A percentile compares a stretch with the other conserved stretches of the same genome.
Evolutionary conservation across 192 early-diverging fungal genomes (phyloP).

Genomic region (Entomortierella parvispora): DNA sequence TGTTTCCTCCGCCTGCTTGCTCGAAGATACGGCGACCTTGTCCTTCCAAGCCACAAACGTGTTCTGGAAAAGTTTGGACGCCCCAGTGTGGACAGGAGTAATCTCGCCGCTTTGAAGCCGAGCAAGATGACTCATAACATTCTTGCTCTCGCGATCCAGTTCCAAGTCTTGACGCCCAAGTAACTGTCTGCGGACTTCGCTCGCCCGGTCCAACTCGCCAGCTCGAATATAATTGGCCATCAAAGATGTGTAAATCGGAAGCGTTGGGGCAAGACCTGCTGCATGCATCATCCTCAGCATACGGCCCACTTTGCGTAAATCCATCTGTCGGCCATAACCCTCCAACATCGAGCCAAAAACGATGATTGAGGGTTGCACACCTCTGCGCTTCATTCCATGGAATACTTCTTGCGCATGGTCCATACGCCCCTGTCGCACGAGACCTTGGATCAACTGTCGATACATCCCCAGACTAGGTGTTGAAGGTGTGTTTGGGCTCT

Average conservation of each 20-base stretch:
- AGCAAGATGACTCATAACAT: conserved; percentile 23
- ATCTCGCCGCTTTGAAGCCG: conserved; percentile 3
- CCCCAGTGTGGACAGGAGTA: not conserved
- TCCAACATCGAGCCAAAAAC: conserved; percentile 30
- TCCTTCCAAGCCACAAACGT: not conserved
- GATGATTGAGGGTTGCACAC: conserved; percentile 6
- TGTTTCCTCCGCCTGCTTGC: not conserved
- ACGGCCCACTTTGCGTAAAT: conserved; percentile 17
- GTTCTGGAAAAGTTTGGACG: not conserved
- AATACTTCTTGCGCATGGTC: conserved; percentile 42
- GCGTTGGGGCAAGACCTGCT: conserved; percentile 12
- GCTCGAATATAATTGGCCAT: conserved; percentile 39
- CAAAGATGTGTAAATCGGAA: conserved; percentile 43
- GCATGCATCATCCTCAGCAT: conserved; percentile 8
- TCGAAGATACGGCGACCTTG: not conserved
- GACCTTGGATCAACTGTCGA: conserved; percentile 32
- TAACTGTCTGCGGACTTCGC: conserved; percentile 22
- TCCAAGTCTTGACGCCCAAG: conserved; percentile 5
- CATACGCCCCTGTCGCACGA: conserved; percentile 18
- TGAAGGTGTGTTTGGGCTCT: not conserved
- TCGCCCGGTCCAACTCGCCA: conserved; percentile 12
- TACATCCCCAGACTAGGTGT: conserved; percentile 18
- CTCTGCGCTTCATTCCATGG: conserved; percentile 26
- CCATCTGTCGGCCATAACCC: conserved; percentile 36
- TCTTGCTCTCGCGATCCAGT: conserved; percentile 15